A percentile compares a stretch with the other conserved stretches of the same genome.
phyloP scores from a whole-genome alignment of 2,329 filamentous ascomycete species.

The Aspergillus melleus region DNA sequence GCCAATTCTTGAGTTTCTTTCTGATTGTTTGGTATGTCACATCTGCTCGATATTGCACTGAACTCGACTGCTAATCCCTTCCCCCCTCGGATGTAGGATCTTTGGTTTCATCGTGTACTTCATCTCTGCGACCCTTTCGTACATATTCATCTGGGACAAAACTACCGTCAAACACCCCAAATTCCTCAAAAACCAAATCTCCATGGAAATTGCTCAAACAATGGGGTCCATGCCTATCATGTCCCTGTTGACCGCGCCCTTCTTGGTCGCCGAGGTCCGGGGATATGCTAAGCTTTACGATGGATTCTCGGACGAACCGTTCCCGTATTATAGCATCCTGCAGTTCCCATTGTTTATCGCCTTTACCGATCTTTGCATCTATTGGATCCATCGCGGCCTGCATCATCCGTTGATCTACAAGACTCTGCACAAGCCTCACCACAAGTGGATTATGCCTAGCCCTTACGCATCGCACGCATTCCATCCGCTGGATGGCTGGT shows the following conservation, averaged over 20 bases:
- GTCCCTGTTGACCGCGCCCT: constrained; percentile 75
- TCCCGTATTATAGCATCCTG: constrained; percentile 71
- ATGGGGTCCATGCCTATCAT: constrained; percentile 76
- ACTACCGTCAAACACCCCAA: constrained; percentile 84
- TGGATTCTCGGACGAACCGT: constrained; percentile 70
- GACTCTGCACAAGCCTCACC: constrained; percentile 90
- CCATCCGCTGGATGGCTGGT: constrained; percentile 88
- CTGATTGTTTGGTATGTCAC: constrained; percentile 76
- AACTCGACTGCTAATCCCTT: constrained; percentile 7
- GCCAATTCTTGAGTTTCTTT: constrained; percentile 75
- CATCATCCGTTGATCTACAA: constrained; percentile 84
- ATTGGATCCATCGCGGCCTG: constrained; percentile 84
- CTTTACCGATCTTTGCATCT: constrained; percentile 88
- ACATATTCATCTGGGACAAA: constrained; percentile 89
- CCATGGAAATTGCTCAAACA: constrained; percentile 80
- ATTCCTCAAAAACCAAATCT: constrained; percentile 91
- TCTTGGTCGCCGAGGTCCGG: constrained; percentile 79
- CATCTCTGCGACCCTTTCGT: constrained; percentile 77
- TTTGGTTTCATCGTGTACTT: constrained; percentile 87
- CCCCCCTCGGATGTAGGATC: constrained; percentile 57
- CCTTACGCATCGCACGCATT: constrained; percentile 92
- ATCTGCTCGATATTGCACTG: neutral
- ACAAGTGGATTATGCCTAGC: constrained; percentile 99
- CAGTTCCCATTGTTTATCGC: constrained; percentile 87
- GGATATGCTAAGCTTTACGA: constrained; percentile 90